Conservation (phyloP, 176 grass and related monocot genomes). For the Carex scoparia region DNA sequence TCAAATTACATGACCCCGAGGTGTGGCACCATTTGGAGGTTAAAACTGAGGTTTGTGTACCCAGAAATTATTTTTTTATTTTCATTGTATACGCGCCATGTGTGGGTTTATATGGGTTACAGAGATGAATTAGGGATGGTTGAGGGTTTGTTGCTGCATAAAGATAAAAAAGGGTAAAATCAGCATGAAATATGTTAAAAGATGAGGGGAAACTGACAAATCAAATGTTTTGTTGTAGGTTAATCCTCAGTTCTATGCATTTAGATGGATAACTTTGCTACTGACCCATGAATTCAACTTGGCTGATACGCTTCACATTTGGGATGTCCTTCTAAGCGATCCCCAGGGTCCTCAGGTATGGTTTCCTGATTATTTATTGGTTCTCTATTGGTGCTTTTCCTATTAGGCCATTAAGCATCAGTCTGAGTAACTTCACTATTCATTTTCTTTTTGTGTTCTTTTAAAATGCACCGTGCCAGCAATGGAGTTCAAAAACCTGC, state of each 20-base stretch:
- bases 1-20: slow-evolving; percentile 63
- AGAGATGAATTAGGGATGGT: background rate
- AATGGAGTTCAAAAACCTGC: background rate
- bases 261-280: slow-evolving; percentile 89
- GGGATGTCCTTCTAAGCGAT: slow-evolving; percentile 79
- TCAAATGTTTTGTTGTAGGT: slow-evolving; percentile 44
- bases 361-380: background rate
- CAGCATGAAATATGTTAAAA: background rate
- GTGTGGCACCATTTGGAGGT: slow-evolving; percentile 76
- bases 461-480: background rate
- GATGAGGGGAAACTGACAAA: background rate
- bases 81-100: background rate
- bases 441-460: background rate
- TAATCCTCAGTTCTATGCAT: slow-evolving; percentile 88
- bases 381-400: background rate
- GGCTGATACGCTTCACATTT: slow-evolving; percentile 84
- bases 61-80: background rate
- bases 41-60: slow-evolving; percentile 68
- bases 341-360: slow-evolving; percentile 70
- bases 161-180: slow-evolving; percentile 4
- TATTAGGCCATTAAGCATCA: background rate
- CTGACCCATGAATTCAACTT: slow-evolving; percentile 92
- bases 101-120: background rate
- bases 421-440: background rate
- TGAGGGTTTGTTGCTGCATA: slow-evolving; percentile 4